These are phyloP conservation scores for Lichina pygmaea DNA, from an alignment of 495 filamentous ascomycete species.

Conservation along the genomic window DNA sequence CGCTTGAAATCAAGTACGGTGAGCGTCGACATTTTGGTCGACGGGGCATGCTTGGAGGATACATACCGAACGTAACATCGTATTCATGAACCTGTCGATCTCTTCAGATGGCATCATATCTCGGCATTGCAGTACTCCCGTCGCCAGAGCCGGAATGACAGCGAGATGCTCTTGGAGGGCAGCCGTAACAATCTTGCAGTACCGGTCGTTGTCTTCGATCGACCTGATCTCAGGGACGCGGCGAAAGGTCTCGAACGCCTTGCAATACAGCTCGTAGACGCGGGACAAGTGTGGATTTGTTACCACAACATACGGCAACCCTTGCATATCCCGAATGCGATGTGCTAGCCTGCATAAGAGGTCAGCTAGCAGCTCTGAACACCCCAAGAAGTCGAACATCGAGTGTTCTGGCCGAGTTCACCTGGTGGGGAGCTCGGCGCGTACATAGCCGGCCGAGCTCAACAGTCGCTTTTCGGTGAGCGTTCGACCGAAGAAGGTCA, in stretches of 20 bases:
- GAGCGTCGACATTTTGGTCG: background rate
- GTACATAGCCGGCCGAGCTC: slow-evolving; percentile 89
- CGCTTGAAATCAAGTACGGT: slow-evolving; percentile 20
- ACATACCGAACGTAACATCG: slow-evolving; percentile 62
- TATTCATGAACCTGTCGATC: slow-evolving; percentile 89
- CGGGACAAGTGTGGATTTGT: slow-evolving; percentile 83
- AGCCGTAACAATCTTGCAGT: slow-evolving; percentile 54
- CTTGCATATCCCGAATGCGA: slow-evolving; percentile 91
- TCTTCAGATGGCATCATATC: slow-evolving; percentile 49
- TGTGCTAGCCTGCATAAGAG: slow-evolving; percentile 43
- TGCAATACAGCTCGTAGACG: slow-evolving; percentile 92
- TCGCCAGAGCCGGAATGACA: slow-evolving; percentile 80
- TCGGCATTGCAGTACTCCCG: slow-evolving; percentile 74
- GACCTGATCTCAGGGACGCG: slow-evolving; percentile 59
- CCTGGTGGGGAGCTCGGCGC: slow-evolving; percentile 83
- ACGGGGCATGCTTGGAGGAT: background rate
- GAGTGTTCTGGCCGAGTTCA: slow-evolving; percentile 5
- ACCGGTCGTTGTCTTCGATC: slow-evolving; percentile 70
- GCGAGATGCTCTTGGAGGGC: slow-evolving; percentile 71
- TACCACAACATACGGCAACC: slow-evolving; percentile 80
- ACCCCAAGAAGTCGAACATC: background rate
- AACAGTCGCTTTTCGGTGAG: slow-evolving; percentile 74
- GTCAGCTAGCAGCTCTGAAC: too few relatives aligned
- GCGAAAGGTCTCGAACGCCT: slow-evolving; percentile 74
- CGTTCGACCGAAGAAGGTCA: slow-evolving; percentile 84